Evolutionary conservation across 805 yeast genomes (phyloP), one percentile per base, ranked within the genome.

Genomic region (Metschnikowia sp.): DNA sequence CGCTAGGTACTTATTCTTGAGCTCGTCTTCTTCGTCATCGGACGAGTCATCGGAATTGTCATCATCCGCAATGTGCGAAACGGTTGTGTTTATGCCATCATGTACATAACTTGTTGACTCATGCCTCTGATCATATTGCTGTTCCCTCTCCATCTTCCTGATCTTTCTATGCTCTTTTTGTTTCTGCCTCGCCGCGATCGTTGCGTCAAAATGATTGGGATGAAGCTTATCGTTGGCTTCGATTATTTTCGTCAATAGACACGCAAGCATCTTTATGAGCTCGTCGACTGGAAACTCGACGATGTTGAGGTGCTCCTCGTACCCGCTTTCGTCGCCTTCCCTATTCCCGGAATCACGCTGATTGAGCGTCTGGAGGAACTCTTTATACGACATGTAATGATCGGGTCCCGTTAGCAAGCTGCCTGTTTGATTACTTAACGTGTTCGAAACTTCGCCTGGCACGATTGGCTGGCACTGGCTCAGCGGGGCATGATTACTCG

Each of bases 161-260:
- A 59, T 39, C 42, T 62, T 58, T 48, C 61, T 64, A 33, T 70
- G 72, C 44, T 68, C 69, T 52, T 70, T 65, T 39, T 56, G 61
- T 35, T 63, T 62, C 50, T 72, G 76, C 28, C 76, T 57, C 35
- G 65, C 62, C 18, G 75, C 75, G 18, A 72, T 67, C 32, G 76
- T 71, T 48, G 70, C 68, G 52, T 76, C 76, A 53, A 79, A 77
- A 56, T 81, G 84, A 53, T 81, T 83, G 2, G 91, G 86, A 58
- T 84, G 92, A 32, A 88, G 70, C 42, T 82, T 75, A 65, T 92
- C 99, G 67, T 92, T 94, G 10, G 96, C 90, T 59, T 87, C 92
- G 34, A 92, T 85, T 40, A 94, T 90, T 62, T 87, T 88, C 54
- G 89, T 89, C 45, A 92, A 71, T 44, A 92, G 72, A 8, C 95